These are phyloP conservation scores for Suaeda aralocaspica DNA, from an alignment of 148 eudicot genomes.

Conservation along the genomic window DNA sequence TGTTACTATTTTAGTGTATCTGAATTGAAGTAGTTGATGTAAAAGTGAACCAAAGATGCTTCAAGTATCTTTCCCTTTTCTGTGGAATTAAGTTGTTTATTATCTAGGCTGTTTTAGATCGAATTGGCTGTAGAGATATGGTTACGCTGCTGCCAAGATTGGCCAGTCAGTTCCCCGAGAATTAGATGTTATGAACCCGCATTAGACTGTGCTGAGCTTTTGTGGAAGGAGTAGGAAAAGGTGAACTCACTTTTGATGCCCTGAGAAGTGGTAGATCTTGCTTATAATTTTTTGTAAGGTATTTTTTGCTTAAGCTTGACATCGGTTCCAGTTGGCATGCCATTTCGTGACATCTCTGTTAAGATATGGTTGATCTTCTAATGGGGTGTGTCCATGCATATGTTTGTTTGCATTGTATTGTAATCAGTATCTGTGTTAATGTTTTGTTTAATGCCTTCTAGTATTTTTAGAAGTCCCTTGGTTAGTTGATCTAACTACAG, in stretches of 20 bases:
- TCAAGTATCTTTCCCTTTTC: not conserved
- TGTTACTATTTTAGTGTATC: too few species aligned
- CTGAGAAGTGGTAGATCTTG: not conserved
- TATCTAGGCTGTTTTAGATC: slow-evolving; percentile 90
- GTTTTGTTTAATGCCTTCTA: not conserved
- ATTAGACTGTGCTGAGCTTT: slow-evolving; percentile 76
- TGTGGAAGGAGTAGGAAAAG: slow-evolving; percentile 97
- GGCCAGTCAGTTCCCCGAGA: slow-evolving; percentile 99
- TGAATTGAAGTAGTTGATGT: too few species aligned
- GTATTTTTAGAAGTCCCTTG: not conserved
- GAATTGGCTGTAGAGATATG: slow-evolving; percentile 96
- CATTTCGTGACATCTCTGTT: too few species aligned
- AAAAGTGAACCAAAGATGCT: too few species aligned
- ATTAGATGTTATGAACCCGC: slow-evolving; percentile 97
- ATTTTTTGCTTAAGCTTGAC: not conserved
- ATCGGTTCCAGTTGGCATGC: too few species aligned
- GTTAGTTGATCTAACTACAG: not conserved
- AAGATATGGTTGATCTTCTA: too few species aligned
- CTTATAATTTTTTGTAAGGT: not conserved
- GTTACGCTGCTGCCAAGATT: slow-evolving; percentile 94
- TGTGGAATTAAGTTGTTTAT: slow-evolving; percentile 33
- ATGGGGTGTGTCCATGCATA: too few species aligned
- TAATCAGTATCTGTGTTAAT: not conserved
- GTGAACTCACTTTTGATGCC: slow-evolving; percentile 25
- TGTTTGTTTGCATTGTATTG: not conserved